Evolutionary conservation across 495 filamentous ascomycete genomes (phyloP).

Genomic region (Daldinia vernicosa): DNA sequence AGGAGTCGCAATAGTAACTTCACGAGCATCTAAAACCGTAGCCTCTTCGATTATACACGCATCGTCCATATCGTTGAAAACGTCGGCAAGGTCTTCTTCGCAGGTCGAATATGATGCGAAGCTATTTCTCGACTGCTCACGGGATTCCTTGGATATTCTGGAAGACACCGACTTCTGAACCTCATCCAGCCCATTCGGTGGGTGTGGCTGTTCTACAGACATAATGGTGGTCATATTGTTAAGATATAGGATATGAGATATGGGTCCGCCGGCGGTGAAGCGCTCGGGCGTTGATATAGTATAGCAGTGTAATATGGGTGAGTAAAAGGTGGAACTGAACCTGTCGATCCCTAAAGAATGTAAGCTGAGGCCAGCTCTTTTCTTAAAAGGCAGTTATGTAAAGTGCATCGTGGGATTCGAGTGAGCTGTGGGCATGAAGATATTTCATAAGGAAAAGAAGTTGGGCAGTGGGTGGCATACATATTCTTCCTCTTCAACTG

Average conservation of each 20-base stretch:
- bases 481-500: slow-evolving; percentile 19
- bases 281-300: slow-evolving; percentile 13
- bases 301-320: slow-evolving; percentile 14
- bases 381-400: slow-evolving; percentile 27
- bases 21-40: slow-evolving; percentile 40
- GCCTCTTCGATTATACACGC: slow-evolving; percentile 44
- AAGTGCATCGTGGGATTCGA: slow-evolving; percentile 30
- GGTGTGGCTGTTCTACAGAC: slow-evolving; percentile 39
- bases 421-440: slow-evolving; percentile 19
- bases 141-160: slow-evolving; percentile 26
- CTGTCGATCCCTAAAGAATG: slow-evolving; percentile 37
- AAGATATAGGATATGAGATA: slow-evolving; percentile 4
- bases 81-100: slow-evolving; percentile 40
- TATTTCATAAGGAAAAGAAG: slow-evolving; percentile 31
- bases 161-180: slow-evolving; percentile 14
- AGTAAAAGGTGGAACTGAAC: slow-evolving; percentile 30
- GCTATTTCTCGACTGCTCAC: slow-evolving; percentile 33
- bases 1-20: slow-evolving; percentile 44
- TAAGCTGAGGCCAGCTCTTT: slow-evolving; percentile 48
- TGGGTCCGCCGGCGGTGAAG: slow-evolving; percentile 26
- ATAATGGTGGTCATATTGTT: slow-evolving; percentile 34
- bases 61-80: slow-evolving; percentile 43
- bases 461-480: slow-evolving; percentile 40
- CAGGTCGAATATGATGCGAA: slow-evolving; percentile 33
- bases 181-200: slow-evolving; percentile 18